Percentiles rank a stretch among this genome's conserved stretches.
phyloP scores from a whole-genome alignment of 345 rosid species.

The Raphanus raphanistrum region DNA sequence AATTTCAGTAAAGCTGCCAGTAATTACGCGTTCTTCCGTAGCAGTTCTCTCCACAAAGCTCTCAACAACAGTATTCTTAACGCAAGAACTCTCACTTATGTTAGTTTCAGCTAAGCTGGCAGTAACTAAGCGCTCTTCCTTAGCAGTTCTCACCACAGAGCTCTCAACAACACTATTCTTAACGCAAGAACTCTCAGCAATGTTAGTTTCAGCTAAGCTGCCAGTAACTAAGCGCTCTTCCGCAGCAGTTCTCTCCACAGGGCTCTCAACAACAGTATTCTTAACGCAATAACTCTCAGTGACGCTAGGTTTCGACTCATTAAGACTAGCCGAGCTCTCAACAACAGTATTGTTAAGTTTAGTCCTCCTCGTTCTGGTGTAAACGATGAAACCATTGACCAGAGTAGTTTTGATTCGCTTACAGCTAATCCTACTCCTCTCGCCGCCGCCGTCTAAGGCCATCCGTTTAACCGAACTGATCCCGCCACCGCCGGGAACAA shows the following conservation, averaged over 20 bases:
- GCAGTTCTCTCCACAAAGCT: not conserved
- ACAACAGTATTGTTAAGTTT: not conserved
- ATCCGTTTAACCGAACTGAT: conserved; percentile 39
- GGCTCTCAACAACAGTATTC: conserved; percentile 13
- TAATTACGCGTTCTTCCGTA: conserved; percentile 16
- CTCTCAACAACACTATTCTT: conserved; percentile 18
- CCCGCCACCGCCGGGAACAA: conserved; percentile 39
- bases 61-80: conserved; percentile 19
- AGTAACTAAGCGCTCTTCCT: conserved; percentile 12
- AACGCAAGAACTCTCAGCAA: not conserved
- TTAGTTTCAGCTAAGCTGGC: conserved; percentile 23
- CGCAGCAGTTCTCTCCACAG: not conserved
- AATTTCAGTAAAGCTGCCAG: conserved; percentile 16
- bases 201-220: not conserved
- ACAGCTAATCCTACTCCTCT: conserved; percentile 43
- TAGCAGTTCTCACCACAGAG: not conserved
- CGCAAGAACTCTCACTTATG: conserved; percentile 1
- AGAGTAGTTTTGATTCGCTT: conserved; percentile 61
- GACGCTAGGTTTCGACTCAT: not conserved
- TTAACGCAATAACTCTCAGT: conserved; percentile 3
- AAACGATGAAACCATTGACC: conserved; percentile 75
- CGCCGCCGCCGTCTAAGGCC: conserved; percentile 39
- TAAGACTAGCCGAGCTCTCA: no score
- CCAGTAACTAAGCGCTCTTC: conserved; percentile 17
- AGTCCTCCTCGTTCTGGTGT: conserved; percentile 58